phyloP scores from a whole-genome alignment of 1,139 yeast species.

The Yamadazyma sp. region DNA sequence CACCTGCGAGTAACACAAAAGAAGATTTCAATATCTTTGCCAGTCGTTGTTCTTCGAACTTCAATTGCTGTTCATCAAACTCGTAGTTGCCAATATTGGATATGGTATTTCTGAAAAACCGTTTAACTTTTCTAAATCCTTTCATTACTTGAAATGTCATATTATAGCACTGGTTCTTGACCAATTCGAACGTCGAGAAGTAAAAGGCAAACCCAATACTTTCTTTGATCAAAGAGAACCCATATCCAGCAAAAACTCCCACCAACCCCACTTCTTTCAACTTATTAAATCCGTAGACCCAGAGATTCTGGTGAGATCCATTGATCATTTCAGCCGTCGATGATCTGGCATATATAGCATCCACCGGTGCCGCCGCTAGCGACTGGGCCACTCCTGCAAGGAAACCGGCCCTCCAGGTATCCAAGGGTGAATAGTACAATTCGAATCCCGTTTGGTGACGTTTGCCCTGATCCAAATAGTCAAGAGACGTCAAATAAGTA shows the following conservation, averaged over 20 bases:
- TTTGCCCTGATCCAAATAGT: constrained; percentile 21
- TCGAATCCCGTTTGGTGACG: constrained; percentile 9
- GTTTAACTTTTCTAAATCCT: constrained; percentile 31
- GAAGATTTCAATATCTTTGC: constrained; percentile 60
- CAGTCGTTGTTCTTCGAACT: constrained; percentile 41
- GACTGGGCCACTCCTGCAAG: constrained; percentile 86
- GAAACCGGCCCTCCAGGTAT: constrained; percentile 79
- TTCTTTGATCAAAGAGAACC: constrained; percentile 74
- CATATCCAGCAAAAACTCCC: constrained; percentile 90
- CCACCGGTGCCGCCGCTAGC: constrained; percentile 91
- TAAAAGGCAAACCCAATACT: constrained; percentile 84
- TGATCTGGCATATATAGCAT: constrained; percentile 84
- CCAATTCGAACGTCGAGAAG: constrained; percentile 80
- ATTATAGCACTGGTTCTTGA: constrained; percentile 66
- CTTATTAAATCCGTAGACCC: constrained; percentile 74
- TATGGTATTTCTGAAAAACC: constrained; percentile 20
- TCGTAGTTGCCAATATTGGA: constrained; percentile 22
- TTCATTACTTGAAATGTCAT: constrained; percentile 60
- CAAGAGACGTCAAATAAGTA: constrained; percentile 62
- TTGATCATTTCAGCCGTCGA: constrained; percentile 69
- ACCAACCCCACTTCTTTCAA: constrained; percentile 70
- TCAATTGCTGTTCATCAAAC: constrained; percentile 29
- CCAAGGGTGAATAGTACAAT: constrained; percentile 35
- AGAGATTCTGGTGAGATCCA: constrained; percentile 68
- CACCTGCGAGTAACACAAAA: constrained; percentile 83